Base-by-base conservation (phyloP, 192 early-diverging fungal species). In the Neocallimastix lanati region DNA sequence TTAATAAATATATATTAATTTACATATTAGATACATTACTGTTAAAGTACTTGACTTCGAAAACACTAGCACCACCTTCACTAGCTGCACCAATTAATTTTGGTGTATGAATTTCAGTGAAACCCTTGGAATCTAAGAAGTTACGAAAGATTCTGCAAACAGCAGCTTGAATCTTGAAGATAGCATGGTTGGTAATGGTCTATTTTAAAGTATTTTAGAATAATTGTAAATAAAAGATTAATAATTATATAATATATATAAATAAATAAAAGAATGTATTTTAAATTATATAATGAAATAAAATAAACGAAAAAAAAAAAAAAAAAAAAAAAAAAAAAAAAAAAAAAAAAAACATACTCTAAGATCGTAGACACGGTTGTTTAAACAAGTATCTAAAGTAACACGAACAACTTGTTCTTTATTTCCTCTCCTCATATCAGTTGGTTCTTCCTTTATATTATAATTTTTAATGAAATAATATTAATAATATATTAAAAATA, bases 61-160 rank as follows among this genome's bases (percentile, higher is more conserved):
- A 99, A n/a, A 99, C 95, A 82, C 96, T 98, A 38, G 98, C 93
- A 77, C 98, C 98, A 80, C 98, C 98, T 88, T 99, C 98, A 83
- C 89, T 92, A 18, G 95, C 93, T 80, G 95, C 91, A 79, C 91
- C 91, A 81, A 97, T 91, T 79, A 99, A 90, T 89, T 99, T 99
- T 82, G 98, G 98, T 28, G 96, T 92, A 85, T 99, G 98, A 82
- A 99, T 98, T 86, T 99, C 98, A 80, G 93, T 91, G 77, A 97
- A 98, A 38, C 86, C 86, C 77, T 93, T 86, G 28, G 85, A 83
- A 77, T 92, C 87, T 77, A 99, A 86, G 84, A 92, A 99, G 82
- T 98, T 96, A 81, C 98, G 92, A 94, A 99, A 99, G 82, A 98
- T 88, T 79, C 89, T 90, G 87, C 93, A 92, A 16, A 99, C 92